Evolutionary conservation across 768 basidiomycete species (phyloP), one percentile per base, ranked within the genome.

Genomic region (Mycena floridula): DNA sequence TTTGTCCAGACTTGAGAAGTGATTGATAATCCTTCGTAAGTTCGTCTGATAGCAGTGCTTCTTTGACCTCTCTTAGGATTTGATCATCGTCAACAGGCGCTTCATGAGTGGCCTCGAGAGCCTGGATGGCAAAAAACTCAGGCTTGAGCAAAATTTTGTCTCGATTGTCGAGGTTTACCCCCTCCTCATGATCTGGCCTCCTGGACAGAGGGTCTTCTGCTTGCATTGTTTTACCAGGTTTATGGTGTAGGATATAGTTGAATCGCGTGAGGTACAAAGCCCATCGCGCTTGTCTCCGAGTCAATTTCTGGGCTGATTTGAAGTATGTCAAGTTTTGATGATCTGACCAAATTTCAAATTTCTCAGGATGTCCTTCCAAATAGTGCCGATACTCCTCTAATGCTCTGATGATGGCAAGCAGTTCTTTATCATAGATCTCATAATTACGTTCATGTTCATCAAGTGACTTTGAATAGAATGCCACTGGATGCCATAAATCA

Each of bases 401-500:
- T 2, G 59, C 48, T 23, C 57, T 47, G 12, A 77, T 54, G 37
- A 79, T 65, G 1, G 69, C 70, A 1, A 77, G 59, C 12, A 77
- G 54, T 58, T 79, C 76, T 49, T 72, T 70, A 46, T 81, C 67
- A 46, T 76, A 63, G 16, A 73, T 66, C 12, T 72, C 58, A 47
- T 79, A 78, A 52, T 77, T 79, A 2, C 54, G 23, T 50, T 81
- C 67, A 0, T 67, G 54, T 0, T 53, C 20, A 20, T 46, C 54
- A 16, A 65, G 49, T 15, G 45, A 61, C 37, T 37, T 50, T 35
- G 66, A 72, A 21, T 57, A 50, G 47, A 62, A 77, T 0, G 65
- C 67, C 2, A 77, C 53, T 0, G 73, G 72, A 13, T 64, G 66
- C 50, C 59, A 63, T 0, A 42, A 25, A 7, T 49, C 30, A 38